These are phyloP conservation scores for Candida easanensis DNA, from an alignment of 805 yeast species.

Conservation along the genomic window DNA sequence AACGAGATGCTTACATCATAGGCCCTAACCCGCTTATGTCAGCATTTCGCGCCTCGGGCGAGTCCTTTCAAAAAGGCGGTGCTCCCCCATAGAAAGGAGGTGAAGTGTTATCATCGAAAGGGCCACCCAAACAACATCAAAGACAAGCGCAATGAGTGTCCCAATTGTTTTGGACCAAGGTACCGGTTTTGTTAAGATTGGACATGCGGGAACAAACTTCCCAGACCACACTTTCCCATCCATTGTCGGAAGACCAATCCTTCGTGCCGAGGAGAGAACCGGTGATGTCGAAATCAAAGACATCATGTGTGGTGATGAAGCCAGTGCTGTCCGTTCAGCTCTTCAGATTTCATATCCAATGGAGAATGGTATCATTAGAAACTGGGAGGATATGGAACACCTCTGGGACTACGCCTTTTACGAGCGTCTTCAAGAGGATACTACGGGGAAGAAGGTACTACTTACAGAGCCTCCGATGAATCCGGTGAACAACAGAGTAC, in stretches of 20 bases:
- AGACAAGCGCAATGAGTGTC: slow-evolving; percentile 20
- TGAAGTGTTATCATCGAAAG: neutral
- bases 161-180: slow-evolving; percentile 90
- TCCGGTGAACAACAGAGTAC: slow-evolving; percentile 83
- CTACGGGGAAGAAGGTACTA: slow-evolving; percentile 77
- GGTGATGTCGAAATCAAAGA: slow-evolving; percentile 81
- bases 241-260: slow-evolving; percentile 94
- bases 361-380: slow-evolving; percentile 97
- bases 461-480: slow-evolving; percentile 98
- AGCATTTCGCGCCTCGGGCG: neutral
- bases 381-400: slow-evolving; percentile 99
- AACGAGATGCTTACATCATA: neutral
- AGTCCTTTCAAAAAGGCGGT: neutral
- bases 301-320: slow-evolving; percentile 97
- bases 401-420: slow-evolving; percentile 97
- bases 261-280: slow-evolving; percentile 92
- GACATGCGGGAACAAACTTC: slow-evolving; percentile 94
- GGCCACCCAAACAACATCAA: neutral
- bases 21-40: neutral
- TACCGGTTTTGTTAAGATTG: slow-evolving; percentile 96
- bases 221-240: slow-evolving; percentile 98
- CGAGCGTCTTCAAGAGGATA: slow-evolving; percentile 80
- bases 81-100: slow-evolving; percentile 7
- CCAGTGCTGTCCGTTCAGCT: slow-evolving; percentile 83
- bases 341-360: slow-evolving; percentile 94